Percentiles rank a stretch among this genome's conserved stretches.
These are phyloP conservation scores for Syzygium jambos DNA, from an alignment of 345 rosid species.

Conservation along the genomic window DNA sequence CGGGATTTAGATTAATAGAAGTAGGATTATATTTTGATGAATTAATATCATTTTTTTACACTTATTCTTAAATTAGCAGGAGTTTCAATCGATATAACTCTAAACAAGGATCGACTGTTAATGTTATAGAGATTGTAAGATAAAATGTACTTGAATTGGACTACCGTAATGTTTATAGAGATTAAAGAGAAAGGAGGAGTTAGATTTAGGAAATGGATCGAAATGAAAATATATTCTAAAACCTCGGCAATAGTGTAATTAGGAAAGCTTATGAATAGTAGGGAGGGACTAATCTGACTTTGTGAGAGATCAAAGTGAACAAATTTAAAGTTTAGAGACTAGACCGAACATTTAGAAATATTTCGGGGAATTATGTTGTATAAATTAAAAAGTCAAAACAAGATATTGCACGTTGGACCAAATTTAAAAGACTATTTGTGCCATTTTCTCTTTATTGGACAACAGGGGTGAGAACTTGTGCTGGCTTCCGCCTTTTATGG, in stretches of 20 bases:
- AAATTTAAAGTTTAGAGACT: background rate
- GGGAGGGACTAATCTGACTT: background rate
- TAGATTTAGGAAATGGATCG: background rate
- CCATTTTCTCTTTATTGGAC: background rate
- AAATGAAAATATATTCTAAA: background rate
- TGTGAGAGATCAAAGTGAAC: background rate
- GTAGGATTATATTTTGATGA: background rate
- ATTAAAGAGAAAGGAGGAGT: background rate
- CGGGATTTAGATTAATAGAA: background rate
- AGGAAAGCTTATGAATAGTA: background rate
- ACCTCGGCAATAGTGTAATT: background rate
- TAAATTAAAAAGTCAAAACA: background rate
- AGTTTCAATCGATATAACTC: background rate
- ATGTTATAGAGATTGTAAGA: background rate
- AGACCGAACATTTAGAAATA: background rate
- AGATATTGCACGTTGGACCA: fast-evolving
- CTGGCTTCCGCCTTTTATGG: background rate
- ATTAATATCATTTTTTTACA: background rate
- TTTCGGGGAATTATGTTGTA: fast-evolving
- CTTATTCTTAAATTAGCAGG: background rate
- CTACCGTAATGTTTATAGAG: background rate
- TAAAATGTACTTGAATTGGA: background rate
- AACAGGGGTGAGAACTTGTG: background rate
- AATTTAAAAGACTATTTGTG: background rate
- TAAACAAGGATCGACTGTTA: background rate